Evolutionary conservation across 2,329 filamentous ascomycete species (phyloP).

Genomic region (Colletotrichum agaves): DNA sequence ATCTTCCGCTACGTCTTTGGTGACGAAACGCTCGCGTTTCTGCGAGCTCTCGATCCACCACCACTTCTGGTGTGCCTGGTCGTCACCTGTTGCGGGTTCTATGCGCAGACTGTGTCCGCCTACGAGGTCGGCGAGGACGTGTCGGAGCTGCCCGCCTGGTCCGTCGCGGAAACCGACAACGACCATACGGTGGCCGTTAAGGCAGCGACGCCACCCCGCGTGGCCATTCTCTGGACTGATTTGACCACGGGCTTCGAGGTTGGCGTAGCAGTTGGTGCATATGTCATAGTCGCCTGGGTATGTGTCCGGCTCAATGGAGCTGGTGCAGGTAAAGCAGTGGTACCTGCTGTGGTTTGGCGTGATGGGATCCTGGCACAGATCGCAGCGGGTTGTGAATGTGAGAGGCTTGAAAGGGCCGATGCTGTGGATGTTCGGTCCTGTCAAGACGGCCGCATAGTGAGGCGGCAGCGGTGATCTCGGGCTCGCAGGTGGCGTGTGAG

Average conservation of each 20-base stretch:
- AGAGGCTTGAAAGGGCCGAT: conserved; percentile 73
- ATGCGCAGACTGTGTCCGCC: conserved; percentile 78
- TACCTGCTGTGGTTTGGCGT: conserved; percentile 75
- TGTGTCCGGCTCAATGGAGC: conserved; percentile 57
- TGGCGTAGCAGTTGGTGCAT: conserved; percentile 81
- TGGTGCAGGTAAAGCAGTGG: conserved; percentile 82
- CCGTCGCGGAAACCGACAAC: conserved; percentile 79
- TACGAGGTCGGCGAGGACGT: conserved; percentile 77
- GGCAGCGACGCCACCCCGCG: conserved; percentile 85
- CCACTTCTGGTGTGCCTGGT: conserved; percentile 58
- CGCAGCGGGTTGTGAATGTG: conserved; percentile 80
- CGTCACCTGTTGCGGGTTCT: conserved; percentile 56
- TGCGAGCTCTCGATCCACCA: conserved; percentile 58
- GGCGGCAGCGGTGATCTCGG: conserved; percentile 56
- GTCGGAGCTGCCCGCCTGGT: conserved; percentile 72
- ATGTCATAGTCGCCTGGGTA: conserved; percentile 84
- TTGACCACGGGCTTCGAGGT: conserved; percentile 69
- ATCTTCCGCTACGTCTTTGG: conserved; percentile 60
- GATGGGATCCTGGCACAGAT: conserved; percentile 80
- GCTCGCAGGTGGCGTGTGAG: conserved; percentile 51
- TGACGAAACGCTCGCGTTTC: conserved; percentile 59
- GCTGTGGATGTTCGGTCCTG: conserved; percentile 56
- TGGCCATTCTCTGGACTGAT: conserved; percentile 81
- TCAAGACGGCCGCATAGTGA: conserved; percentile 58
- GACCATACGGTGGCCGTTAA: conserved; percentile 84